Base-by-base conservation (phyloP, 1,284 basidiomycete species). In the Amylostereum chailletii region DNA sequence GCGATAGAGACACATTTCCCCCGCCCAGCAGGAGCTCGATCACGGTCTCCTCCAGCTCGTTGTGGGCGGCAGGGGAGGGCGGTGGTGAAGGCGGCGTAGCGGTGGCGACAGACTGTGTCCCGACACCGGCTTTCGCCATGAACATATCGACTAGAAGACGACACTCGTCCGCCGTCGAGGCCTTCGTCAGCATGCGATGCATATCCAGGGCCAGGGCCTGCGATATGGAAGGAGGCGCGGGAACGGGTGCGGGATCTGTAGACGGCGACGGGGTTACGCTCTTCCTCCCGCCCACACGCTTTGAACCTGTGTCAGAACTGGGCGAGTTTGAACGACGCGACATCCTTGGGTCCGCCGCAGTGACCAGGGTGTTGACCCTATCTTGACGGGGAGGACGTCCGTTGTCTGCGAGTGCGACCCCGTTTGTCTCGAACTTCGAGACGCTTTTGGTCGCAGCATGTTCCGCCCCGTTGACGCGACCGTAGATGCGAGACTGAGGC, bases 71-170 rank as follows among this genome's bases (percentile, higher is more conserved):
- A 9, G 55, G 45, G 52, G 48, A 46, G 50, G 46, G 47, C 42
- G 51, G 48, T 27, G 56, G 54, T 43, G 52, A 49, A 29, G 52
- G 46, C 30, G 48, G 31, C 32, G 49, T 43, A 31, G 42, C 42
- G 4, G 51, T 45, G 11, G 50, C 40, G 38, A 49, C 34, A 7
- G 55, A 34, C n/a, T 44, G 29, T n/a, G 36, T 33, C 2, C 41
- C 45, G 47, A 63, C 57, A 27, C 84, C 82, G 51, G 77, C 77
- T 58, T 80, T 79, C 27, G 79, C 74, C 47, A 94, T 71, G 64
- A 89, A 86, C 70, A 90, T 86, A 57, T 90, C 84, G 39, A 91
- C 73, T 39, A 94, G 79, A 34, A 93, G 70, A 45, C 88, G 84
- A 61, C 90, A 93, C 69, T 94, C 91, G 53, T 86, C 82, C 38